Percentiles rank a stretch among this genome's conserved stretches.
These are phyloP conservation scores for Pythium brassicae DNA, from an alignment of 352 stramenopile species.

Conservation along the genomic window DNA sequence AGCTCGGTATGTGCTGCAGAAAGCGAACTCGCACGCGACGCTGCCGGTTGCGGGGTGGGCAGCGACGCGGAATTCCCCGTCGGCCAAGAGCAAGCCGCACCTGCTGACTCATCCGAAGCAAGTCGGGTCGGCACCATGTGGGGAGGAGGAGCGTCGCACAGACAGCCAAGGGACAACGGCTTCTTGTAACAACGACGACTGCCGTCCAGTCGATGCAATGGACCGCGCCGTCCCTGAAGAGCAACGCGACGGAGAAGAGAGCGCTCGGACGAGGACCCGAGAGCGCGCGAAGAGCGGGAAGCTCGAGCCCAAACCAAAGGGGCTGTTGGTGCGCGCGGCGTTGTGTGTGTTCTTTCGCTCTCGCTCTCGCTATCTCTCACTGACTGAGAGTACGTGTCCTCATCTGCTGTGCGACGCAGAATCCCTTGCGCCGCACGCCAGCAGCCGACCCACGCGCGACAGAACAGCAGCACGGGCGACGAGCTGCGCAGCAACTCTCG, in stretches of 20 bases:
- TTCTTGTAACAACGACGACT: not conserved
- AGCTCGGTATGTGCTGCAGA: not conserved
- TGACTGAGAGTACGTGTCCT: no score
- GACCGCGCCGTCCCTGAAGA: not conserved
- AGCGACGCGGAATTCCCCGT: not conserved
- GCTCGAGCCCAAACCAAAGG: not conserved
- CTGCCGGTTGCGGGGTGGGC: not conserved
- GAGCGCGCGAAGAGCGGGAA: conserved; percentile 10
- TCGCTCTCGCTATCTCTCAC: not conserved
- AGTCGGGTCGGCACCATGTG: no score
- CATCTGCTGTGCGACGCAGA: not conserved
- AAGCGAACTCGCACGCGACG: conserved; percentile 6
- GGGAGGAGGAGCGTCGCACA: not conserved
- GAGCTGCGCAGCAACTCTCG: conserved; percentile 24
- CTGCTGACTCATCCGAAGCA: not conserved
- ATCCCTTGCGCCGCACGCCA: not conserved
- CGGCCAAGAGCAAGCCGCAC: not conserved
- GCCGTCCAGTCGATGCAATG: no score
- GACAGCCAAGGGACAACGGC: not conserved
- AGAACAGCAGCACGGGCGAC: conserved; percentile 10
- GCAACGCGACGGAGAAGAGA: not conserved
- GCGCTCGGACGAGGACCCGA: not conserved
- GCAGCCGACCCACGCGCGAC: not conserved
- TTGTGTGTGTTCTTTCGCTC: not conserved
- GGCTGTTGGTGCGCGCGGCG: conserved; percentile 1